Evolutionary conservation across 1,284 basidiomycete genomes (phyloP).

Genomic region (Apiotrichum gracile): DNA sequence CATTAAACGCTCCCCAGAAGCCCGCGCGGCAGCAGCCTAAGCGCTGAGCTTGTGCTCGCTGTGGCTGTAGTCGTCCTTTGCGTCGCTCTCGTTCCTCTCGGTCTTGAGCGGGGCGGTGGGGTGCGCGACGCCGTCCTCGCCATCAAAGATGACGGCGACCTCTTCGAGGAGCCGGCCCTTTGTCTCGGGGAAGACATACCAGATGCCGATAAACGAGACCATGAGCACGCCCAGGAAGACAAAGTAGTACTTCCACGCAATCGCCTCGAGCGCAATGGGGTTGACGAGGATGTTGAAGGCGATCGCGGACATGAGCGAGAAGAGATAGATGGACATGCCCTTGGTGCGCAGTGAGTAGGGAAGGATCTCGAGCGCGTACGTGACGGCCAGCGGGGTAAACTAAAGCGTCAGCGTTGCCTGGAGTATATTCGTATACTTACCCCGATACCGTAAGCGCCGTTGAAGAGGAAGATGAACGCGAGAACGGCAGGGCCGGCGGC

Average conservation of each 20-base stretch:
- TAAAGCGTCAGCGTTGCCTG: not conserved
- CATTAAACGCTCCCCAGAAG: no score
- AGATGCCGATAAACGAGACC: slow-evolving; percentile 11
- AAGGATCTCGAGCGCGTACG: slow-evolving; percentile 22
- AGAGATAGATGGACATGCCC: slow-evolving; percentile 5
- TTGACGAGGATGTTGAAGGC: slow-evolving; percentile 21
- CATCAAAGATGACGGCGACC: slow-evolving; percentile 22
- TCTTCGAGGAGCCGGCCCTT: slow-evolving; percentile 24
- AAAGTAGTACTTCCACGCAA: slow-evolving; percentile 33
- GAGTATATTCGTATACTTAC: no score
- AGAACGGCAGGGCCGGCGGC: slow-evolving; percentile 20
- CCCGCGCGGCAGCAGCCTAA: no score
- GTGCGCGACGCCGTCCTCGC: no score
- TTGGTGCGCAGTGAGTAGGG: slow-evolving; percentile 15
- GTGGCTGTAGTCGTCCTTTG: not conserved
- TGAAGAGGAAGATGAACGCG: slow-evolving; percentile 10
- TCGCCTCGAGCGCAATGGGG: slow-evolving; percentile 20
- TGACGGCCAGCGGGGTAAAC: slow-evolving; percentile 9
- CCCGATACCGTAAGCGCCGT: slow-evolving; percentile 9
- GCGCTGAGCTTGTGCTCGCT: no score
- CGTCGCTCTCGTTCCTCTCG: not conserved
- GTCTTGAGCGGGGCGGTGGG: no score
- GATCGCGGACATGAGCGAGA: not conserved
- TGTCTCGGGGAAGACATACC: slow-evolving; percentile 24
- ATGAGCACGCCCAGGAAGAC: slow-evolving; percentile 26